Base-by-base conservation (phyloP, 2,329 filamentous ascomycete species). In the Neurospora sp. region DNA sequence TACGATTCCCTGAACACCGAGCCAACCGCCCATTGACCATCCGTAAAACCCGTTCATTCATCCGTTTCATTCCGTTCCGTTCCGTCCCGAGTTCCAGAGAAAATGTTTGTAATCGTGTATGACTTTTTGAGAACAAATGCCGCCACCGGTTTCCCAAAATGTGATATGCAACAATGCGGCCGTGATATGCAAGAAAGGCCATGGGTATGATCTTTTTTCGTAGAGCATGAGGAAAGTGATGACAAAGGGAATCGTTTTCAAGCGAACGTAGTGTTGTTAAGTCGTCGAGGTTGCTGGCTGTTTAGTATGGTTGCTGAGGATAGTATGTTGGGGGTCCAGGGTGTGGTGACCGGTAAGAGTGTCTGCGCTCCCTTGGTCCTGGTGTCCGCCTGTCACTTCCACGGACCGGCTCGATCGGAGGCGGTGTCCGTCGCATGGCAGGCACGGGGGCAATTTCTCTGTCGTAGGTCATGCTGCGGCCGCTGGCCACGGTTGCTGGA, bases 401-500 rank as follows among this genome's bases (percentile, higher is more conserved):
- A 66, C 73, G 73, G 46, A 79, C 75, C 13, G 74, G 74, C 67
- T 78, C 76, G 0, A 78, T 74, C 5, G 78, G 74, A 40, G 82
- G 80, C 10, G 81, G 80, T 23, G 81, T 81, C 43, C 79, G 80
- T 62, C 52, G 52, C 67, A 80, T 78, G 68, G 78, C 76, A n/a
- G 74, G 75, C 52, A 76, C 72, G 46, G 73, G 68, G 11, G 67
- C 39, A 3, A 38, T 39, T 66, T 80, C 77, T 70, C 78, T 75
- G 33, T 80, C 78, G 43, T 78, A 77, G 5, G 68, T 66, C 38
- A 80, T 74, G 66, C 78, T 79, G 58, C 77, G 73, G 4, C 80
- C 78, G 70, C 78, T 79, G n/a, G 79, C 79, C 33, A 82, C 78
- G 11, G 79, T 78, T 3, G 76, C 78, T n/a, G 77, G 75, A 8